phyloP scores from a whole-genome alignment of 139 green algal genomes.

The Chlorella sp. region DNA sequence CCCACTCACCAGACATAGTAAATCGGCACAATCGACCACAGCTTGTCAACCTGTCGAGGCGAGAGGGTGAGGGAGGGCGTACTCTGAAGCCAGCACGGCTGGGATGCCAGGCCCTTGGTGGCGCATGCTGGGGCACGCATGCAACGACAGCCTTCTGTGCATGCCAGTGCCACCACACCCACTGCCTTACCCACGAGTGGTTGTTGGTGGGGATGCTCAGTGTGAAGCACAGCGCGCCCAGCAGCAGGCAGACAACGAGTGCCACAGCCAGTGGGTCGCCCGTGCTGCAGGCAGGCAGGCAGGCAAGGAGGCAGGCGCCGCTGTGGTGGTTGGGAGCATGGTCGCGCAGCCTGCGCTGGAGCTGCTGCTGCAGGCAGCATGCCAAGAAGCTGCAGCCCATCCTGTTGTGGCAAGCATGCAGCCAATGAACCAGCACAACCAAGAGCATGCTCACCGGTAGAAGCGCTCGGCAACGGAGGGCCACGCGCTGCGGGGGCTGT shows the following conservation, averaged over 20 bases:
- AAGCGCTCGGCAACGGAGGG: neutral
- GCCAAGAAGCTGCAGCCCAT: too few relatives aligned
- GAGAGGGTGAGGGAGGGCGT: neutral
- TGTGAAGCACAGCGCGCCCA: neutral
- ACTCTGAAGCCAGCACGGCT: neutral
- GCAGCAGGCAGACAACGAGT: neutral
- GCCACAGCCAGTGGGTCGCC: conserved; percentile 24
- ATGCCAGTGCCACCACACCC: neutral
- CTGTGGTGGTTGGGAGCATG: too few relatives aligned
- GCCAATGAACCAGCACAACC: too few relatives aligned
- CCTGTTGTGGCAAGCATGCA: too few relatives aligned
- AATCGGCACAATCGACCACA: conserved; percentile 28
- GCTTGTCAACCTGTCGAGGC: conserved; percentile 34
- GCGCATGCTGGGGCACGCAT: too few relatives aligned
- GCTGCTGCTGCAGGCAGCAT: too few relatives aligned
- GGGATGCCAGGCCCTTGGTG: neutral
- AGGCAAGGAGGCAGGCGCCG: too few relatives aligned
- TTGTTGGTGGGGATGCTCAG: conserved; percentile 36
- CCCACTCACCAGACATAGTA: conserved; percentile 9
- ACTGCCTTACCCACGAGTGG: conserved; percentile 23
- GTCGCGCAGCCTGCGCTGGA: too few relatives aligned
- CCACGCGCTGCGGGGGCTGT: neutral
- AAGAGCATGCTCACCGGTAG: too few relatives aligned
- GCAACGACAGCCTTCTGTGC: too few relatives aligned
- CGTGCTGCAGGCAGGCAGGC: neutral